Evolutionary conservation across 148 eudicot genomes (phyloP).

Genomic region (Oxyria digyna): DNA sequence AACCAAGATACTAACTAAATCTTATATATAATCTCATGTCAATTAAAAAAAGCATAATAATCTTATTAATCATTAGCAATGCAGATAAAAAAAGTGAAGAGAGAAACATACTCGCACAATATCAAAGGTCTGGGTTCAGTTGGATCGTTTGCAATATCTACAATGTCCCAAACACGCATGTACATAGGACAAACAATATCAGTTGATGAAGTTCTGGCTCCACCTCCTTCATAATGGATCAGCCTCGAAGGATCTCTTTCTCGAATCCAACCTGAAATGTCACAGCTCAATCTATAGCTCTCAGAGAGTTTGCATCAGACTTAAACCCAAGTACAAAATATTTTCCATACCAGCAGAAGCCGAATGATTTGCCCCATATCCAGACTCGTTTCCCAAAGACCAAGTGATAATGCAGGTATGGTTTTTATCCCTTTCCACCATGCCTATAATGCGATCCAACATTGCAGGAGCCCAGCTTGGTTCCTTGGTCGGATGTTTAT

Average conservation of each 20-base stretch:
- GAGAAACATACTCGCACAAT: slow-evolving; percentile 82
- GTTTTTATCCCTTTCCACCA: slow-evolving; percentile 98
- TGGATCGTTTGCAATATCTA: slow-evolving; percentile 82
- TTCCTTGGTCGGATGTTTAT: slow-evolving; percentile 77
- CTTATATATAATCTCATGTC: no score
- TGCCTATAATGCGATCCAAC: slow-evolving; percentile 86
- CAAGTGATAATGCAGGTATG: slow-evolving; percentile 86
- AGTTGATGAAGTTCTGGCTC: slow-evolving; percentile 82
- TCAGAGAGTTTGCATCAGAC: not conserved
- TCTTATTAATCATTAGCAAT: not conserved
- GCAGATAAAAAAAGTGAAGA: slow-evolving; percentile 2
- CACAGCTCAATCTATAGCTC: not conserved
- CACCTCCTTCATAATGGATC: slow-evolving; percentile 97
- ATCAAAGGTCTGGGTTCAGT: slow-evolving; percentile 78
- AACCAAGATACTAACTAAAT: not conserved
- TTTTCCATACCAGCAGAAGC: slow-evolving; percentile 68
- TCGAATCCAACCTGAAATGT: slow-evolving; percentile 77
- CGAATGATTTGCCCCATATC: slow-evolving; percentile 96
- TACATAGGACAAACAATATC: slow-evolving; percentile 99
- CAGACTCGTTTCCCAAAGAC: slow-evolving; percentile 93
- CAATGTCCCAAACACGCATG: slow-evolving; percentile 86
- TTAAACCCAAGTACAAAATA: not conserved
- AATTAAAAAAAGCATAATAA: no score
- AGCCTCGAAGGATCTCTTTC: slow-evolving; percentile 80
- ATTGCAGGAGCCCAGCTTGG: slow-evolving; percentile 75